Evolutionary conservation across 805 yeast species (phyloP), one percentile per base, ranked within the genome.

Genomic region (Metschnikowia koreensis): DNA sequence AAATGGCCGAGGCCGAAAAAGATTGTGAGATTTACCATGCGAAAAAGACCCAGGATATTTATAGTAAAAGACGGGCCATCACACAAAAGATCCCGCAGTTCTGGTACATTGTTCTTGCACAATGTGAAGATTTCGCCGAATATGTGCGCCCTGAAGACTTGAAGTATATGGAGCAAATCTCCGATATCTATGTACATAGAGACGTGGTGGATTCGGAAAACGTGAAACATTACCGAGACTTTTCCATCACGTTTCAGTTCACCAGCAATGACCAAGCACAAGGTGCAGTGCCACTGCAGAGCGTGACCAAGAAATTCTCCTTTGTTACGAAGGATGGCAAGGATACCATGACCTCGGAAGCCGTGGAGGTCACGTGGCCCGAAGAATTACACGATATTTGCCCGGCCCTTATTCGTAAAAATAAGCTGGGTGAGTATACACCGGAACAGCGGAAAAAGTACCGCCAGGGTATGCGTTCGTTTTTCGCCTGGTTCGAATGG

Each of bases 401-500:
- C 56, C 89, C 96, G 1, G 60, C 65, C 2, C 59, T 67, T 43
- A 77, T 86, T 41, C 74, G 75, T 46, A 47, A 50, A n/a, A 58
- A 56, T 17, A 63, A 64, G 50, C 65, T 63, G 12, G 65, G 65
- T 17, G 73, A 75, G 31, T 70, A 82, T 41, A 59, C 74, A n/a
- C 56, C 66, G 17, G 81, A 77, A 17, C 84, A 82, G 41, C 85
- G 85, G 66, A 82, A 78, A 60, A 72, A 74, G 50, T 86, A 86
- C 62, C 70, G 92, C 52, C 63, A 75, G 16, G 92, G 92, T 5
- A 86, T 86, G 90, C 84, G 85, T 62, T 83, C 93, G 12, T 86
- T 93, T 62, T 92, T 93, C 67, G 86, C 90, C 6, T 92, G 92
- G 85, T 92, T 91, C 64, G 73, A 75, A 44, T 91, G 96, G 92